Conservation (phyloP, 192 early-diverging fungal genomes). For the Backusella sp. region DNA sequence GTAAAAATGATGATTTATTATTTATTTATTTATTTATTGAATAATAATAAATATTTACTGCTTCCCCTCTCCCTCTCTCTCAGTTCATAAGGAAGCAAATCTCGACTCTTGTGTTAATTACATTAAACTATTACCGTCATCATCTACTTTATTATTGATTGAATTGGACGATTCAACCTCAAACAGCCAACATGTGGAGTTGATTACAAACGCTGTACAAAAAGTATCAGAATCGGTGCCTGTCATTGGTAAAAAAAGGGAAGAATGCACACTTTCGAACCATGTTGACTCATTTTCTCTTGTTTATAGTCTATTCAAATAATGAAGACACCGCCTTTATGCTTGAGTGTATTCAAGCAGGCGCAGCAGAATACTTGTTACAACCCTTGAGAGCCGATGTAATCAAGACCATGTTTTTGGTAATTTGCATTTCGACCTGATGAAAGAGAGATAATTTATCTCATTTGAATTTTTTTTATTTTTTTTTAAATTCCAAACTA, state of each 20-base stretch:
- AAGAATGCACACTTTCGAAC: background rate
- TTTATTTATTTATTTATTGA: background rate
- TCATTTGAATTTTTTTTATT: background rate
- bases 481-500: background rate
- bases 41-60: background rate
- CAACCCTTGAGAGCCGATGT: conserved; percentile 29
- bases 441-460: background rate
- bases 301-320: conserved; percentile 20
- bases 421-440: conserved; percentile 3
- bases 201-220: conserved; percentile 11
- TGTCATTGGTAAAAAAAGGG: conserved; percentile 12
- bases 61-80: background rate
- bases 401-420: conserved; percentile 36
- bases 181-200: background rate
- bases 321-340: conserved; percentile 24
- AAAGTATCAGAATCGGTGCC: background rate
- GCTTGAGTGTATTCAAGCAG: conserved; percentile 34
- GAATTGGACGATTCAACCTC: conserved; percentile 12
- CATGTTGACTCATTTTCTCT: background rate
- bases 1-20: conserved; percentile 2
- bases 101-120: conserved; percentile 15
- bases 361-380: conserved; percentile 34
- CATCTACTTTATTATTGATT: conserved; percentile 4
- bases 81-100: conserved; percentile 11
- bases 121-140: conserved; percentile 10